Evolutionary conservation across 2,329 filamentous ascomycete species (phyloP).

Genomic region (Fusarium agapanthi): DNA sequence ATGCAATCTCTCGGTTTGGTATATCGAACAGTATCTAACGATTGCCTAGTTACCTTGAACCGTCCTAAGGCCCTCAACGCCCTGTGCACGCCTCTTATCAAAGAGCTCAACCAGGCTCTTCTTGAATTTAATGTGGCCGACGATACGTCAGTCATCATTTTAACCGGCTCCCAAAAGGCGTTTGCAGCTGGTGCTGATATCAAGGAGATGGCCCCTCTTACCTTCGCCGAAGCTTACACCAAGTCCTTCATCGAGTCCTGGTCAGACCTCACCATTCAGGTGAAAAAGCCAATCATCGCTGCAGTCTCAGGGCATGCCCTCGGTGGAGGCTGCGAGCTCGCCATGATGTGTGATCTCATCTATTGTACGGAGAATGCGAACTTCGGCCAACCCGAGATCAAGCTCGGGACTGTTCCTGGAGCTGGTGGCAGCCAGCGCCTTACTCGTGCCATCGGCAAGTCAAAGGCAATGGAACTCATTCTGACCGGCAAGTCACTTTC

Average conservation of each 20-base stretch:
- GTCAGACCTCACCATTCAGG: constrained; percentile 82
- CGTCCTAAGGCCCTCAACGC: constrained; percentile 96
- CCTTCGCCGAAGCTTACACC: constrained; percentile 87
- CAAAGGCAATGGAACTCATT: constrained; percentile 89
- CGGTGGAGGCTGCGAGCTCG: constrained; percentile 94
- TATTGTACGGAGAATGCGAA: constrained; percentile 88
- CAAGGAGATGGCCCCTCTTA: constrained; percentile 96
- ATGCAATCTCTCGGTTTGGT: background rate
- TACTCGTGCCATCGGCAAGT: constrained; percentile 83
- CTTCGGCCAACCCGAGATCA: constrained; percentile 97
- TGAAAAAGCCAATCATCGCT: constrained; percentile 94
- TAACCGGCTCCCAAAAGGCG: constrained; percentile 89
- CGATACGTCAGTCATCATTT: constrained; percentile 77
- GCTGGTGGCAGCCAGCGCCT: constrained; percentile 91
- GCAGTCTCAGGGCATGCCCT: constrained; percentile 95
- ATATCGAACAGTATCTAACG: background rate
- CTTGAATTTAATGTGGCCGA: constrained; percentile 74
- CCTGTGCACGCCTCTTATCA: constrained; percentile 88
- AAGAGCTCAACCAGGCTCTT: constrained; percentile 85
- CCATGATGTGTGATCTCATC: constrained; percentile 96
- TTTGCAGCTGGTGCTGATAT: constrained; percentile 98
- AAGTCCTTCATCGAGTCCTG: constrained; percentile 94
- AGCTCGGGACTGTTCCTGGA: constrained; percentile 90
- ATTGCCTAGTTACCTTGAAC: constrained; percentile 80
- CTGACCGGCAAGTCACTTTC: constrained; percentile 86